phyloP scores from a whole-genome alignment of 1,139 yeast genomes.

The Petasospora fabianii region DNA sequence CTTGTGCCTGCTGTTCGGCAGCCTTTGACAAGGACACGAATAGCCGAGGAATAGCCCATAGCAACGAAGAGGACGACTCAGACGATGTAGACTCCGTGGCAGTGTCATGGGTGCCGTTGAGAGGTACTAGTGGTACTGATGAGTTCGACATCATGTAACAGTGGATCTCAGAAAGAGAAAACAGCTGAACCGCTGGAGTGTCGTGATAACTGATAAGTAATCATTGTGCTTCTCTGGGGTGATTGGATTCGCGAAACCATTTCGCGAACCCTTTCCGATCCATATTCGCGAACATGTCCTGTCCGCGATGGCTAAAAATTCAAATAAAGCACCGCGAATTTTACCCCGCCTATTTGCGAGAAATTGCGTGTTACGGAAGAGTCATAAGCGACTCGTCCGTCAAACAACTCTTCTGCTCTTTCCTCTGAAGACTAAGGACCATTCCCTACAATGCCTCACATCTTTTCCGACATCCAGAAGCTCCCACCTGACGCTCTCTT shows the following conservation, averaged over 20 bases:
- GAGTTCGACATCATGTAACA: background rate
- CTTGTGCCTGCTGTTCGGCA: constrained; percentile 12
- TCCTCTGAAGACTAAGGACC: too few relatives aligned
- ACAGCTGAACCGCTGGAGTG: too few relatives aligned
- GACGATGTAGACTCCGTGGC: background rate
- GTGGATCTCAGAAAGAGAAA: too few relatives aligned
- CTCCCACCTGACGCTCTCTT: constrained; percentile 80
- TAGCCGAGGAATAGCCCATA: constrained; percentile 9
- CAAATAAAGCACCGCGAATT: too few relatives aligned
- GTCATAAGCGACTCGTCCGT: background rate
- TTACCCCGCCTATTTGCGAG: background rate
- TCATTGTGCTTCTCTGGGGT: too few relatives aligned
- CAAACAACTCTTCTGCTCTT: background rate
- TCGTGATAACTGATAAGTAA: too few relatives aligned
- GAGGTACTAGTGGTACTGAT: too few relatives aligned
- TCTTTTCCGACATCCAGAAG: constrained; percentile 41
- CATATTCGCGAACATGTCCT: too few relatives aligned
- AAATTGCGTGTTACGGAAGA: background rate
- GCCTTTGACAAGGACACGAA: constrained; percentile 11
- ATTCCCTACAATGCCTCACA: too few relatives aligned
- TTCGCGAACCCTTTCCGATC: background rate
- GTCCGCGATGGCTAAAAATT: too few relatives aligned
- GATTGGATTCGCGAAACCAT: too few relatives aligned
- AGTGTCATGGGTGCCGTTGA: background rate
- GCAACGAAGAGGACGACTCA: background rate